Conservation (phyloP, 371 early-diverging fungal species). For the Mortierella sp. region DNA sequence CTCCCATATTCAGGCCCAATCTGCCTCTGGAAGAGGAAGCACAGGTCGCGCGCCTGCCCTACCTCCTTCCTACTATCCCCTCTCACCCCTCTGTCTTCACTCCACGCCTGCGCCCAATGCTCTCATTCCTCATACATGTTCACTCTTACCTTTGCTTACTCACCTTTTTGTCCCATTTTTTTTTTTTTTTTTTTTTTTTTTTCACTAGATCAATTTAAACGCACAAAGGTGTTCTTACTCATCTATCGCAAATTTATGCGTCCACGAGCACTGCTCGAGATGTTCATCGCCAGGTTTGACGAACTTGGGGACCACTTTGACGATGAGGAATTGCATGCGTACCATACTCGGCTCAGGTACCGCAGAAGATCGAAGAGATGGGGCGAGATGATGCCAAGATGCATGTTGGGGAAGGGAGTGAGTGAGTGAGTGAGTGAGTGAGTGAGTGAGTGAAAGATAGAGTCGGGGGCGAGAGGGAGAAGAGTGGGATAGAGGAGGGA, state of each 20-base stretch:
- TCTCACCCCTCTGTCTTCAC: not conserved
- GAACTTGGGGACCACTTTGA: slow-evolving; percentile 28
- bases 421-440: too few relatives aligned
- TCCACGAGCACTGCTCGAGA: slow-evolving; percentile 60
- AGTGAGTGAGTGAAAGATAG: too few relatives aligned
- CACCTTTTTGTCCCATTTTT: not conserved
- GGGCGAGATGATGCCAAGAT: too few relatives aligned
- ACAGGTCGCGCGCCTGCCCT: too few relatives aligned
- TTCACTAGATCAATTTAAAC: slow-evolving; percentile 28
- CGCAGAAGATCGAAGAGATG: too few relatives aligned
- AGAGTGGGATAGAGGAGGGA: too few relatives aligned
- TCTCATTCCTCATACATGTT: slow-evolving; percentile 1
- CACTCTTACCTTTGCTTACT: too few relatives aligned
- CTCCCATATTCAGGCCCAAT: too few relatives aligned
- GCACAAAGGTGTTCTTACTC: slow-evolving; percentile 58
- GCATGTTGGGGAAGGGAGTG: too few relatives aligned
- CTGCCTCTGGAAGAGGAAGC: too few relatives aligned
- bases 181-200: slow-evolving; percentile 4
- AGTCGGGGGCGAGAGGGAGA: too few relatives aligned
- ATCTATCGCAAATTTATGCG: slow-evolving; percentile 68
- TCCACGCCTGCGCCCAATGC: not conserved
- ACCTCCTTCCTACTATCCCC: not conserved
- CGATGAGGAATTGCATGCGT: slow-evolving; percentile 30
- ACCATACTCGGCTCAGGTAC: slow-evolving; percentile 32
- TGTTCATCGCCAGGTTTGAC: slow-evolving; percentile 58